Conservation (phyloP, 768 basidiomycete genomes). For the Lyophyllum decastes region DNA sequence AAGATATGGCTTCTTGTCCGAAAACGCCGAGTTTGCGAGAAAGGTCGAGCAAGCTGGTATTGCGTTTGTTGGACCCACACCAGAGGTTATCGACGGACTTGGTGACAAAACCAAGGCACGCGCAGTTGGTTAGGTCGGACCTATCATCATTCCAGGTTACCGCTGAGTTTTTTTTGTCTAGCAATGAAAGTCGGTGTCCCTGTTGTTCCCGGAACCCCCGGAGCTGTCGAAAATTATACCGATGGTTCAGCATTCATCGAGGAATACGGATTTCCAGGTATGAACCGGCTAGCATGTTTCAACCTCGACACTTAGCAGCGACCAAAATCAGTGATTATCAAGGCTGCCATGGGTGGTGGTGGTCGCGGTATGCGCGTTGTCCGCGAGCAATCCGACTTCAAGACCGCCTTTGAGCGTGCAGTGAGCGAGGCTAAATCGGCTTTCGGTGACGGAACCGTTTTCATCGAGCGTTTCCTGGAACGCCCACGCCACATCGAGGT, state of each 20-base stretch:
- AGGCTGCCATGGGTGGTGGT: conserved; percentile 98
- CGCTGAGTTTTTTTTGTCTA: conserved; percentile 25
- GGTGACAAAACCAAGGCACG: conserved; percentile 99
- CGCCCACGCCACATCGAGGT: conserved; percentile 98
- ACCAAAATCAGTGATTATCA: conserved; percentile 83
- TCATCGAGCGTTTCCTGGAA: conserved; percentile 97
- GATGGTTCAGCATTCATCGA: conserved; percentile 90
- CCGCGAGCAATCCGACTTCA: conserved; percentile 89
- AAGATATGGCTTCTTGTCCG: conserved; percentile 96
- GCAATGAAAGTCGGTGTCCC: conserved; percentile 92
- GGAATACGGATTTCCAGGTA: conserved; percentile 93
- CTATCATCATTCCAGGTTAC: conserved; percentile 6
- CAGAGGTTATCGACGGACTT: conserved; percentile 94
- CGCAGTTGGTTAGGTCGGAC: conserved; percentile 60
- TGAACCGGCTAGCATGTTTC: conserved; percentile 12
- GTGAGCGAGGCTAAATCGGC: conserved; percentile 95
- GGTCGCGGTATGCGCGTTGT: conserved; percentile 99
- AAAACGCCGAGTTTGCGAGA: conserved; percentile 95
- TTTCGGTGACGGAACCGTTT: conserved; percentile 98
- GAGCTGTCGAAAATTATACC: conserved; percentile 77
- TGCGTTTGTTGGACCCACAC: conserved; percentile 94
- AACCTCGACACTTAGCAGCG: conserved; percentile 1
- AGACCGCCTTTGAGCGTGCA: conserved; percentile 86
- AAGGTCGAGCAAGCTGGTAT: conserved; percentile 98
- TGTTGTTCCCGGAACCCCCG: conserved; percentile 98